Conservation (phyloP, 306 rosid species). For the Echinosophora koreensis region DNA sequence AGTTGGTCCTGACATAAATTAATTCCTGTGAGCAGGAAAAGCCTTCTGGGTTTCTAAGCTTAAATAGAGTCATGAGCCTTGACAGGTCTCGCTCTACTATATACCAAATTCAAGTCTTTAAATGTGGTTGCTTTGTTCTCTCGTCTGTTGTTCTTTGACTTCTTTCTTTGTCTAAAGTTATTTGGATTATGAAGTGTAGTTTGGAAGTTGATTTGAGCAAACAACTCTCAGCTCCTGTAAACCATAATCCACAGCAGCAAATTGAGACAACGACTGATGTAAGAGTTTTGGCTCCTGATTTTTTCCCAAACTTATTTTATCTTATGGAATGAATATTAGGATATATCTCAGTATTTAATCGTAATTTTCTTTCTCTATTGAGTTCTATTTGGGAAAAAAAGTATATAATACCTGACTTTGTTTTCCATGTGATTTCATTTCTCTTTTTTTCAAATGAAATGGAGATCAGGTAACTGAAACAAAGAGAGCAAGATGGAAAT, state of each 20-base stretch:
- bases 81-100: conserved; percentile 65
- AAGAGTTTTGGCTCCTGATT: conserved; percentile 36
- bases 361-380: neutral
- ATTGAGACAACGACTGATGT: conserved; percentile 62
- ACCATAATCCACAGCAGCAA: conserved; percentile 45
- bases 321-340: conserved; percentile 1
- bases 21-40: conserved; percentile 61
- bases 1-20: conserved; percentile 41
- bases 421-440: conserved; percentile 39
- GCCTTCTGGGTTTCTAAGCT: conserved; percentile 89
- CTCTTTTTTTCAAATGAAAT: conserved; percentile 35
- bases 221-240: conserved; percentile 71
- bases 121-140: conserved; percentile 21
- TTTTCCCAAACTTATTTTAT: conserved; percentile 19
- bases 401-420: neutral
- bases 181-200: conserved; percentile 57
- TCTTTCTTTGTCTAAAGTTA: conserved; percentile 25
- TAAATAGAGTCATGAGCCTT: conserved; percentile 89
- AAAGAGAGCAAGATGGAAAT: conserved; percentile 69
- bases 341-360: conserved; percentile 10
- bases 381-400: conserved; percentile 7
- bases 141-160: conserved; percentile 11
- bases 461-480: conserved; percentile 48
- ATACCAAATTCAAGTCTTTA: conserved; percentile 40
- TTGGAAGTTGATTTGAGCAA: conserved; percentile 94